Evolutionary conservation across 306 rosid genomes (phyloP), one percentile per base, ranked within the genome.

Genomic region (Corylus avellana): DNA sequence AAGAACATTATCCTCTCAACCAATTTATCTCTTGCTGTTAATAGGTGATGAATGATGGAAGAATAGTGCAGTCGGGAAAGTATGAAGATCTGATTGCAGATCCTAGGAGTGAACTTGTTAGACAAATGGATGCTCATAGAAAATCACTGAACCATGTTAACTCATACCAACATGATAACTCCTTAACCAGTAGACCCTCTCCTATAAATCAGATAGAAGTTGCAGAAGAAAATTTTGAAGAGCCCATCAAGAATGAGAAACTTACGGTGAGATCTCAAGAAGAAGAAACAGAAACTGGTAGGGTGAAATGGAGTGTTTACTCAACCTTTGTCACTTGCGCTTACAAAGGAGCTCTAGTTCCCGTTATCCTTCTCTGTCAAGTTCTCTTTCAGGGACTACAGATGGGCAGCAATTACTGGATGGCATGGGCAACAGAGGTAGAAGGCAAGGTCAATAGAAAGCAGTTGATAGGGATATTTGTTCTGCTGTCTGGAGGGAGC

Each of bases 401-500:
- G 66, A 91, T 94, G 83, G 95, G 93, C 67, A 94, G 97, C 89
- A 94, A 89, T 87, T 94, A 94, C 81, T 94, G 98, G 98, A 87
- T 94, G 66, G 86, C 98, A 39, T 94, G 98, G 98, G 97, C 93
- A 49, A 82, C 93, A 35, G 97, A 92, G 79, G 80, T 81, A 58
- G 85, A 62, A 72, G 83, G 80, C 37, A 86, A 48, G 70, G 89
- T 92, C 56, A 83, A 75, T 69, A 91, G 77, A 72, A 75, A 74
- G 73, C 42, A 62, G 54, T 83, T 94, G 79, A 86, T 94, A 56
- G 89, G 89, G 77, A 85, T 78, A 12, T 94, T 90, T 78, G 70
- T 78, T 63, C 75, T 94, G 77, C 61, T 94, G 49, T 94, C 98
- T 9, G 93, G 93, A 12, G 97, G 95, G 48, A 91, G 97, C 86